A percentile compares a stretch with the other conserved stretches of the same genome.
Conservation (phyloP, 73 alveolate species). For the Urostyla sp. region DNA sequence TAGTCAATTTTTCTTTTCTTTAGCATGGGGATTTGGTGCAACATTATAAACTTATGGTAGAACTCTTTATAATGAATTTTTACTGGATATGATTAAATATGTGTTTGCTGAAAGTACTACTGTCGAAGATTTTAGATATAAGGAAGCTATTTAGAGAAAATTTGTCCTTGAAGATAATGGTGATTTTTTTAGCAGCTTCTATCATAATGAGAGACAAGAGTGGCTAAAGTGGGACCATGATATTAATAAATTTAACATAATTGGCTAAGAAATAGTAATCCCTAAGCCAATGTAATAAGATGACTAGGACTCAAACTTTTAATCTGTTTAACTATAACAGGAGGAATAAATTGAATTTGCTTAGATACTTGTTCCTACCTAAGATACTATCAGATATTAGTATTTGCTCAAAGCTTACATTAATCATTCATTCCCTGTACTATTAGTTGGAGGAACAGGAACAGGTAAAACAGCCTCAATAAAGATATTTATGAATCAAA, state of each 20-base stretch:
- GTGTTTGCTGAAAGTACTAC: no score
- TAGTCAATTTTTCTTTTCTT: conserved; percentile 70
- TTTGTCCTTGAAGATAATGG: conserved; percentile 66
- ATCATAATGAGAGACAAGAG: conserved; percentile 66
- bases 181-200: conserved; percentile 70
- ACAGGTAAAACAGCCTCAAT: conserved; percentile 94
- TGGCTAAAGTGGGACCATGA: conserved; percentile 84
- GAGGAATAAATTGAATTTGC: conserved; percentile 78
- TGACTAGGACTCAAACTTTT: conserved; percentile 64
- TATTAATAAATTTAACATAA: conserved; percentile 60
- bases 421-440: conserved; percentile 60
- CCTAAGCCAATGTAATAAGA: background rate
- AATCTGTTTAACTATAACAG: no score
- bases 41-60: conserved; percentile 80
- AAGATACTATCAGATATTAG: conserved; percentile 86
- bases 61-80: conserved; percentile 63
- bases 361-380: conserved; percentile 91
- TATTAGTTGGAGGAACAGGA: conserved; percentile 93
- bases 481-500: conserved; percentile 80
- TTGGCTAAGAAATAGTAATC: background rate
- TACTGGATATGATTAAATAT: conserved; percentile 50
- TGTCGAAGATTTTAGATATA: background rate
- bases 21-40: conserved; percentile 89
- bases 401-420: conserved; percentile 72
- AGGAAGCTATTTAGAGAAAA: conserved; percentile 62